Percentiles rank a stretch among this genome's conserved stretches.
Conservation (phyloP, 768 basidiomycete species). For the Lentinus tigrinus region DNA sequence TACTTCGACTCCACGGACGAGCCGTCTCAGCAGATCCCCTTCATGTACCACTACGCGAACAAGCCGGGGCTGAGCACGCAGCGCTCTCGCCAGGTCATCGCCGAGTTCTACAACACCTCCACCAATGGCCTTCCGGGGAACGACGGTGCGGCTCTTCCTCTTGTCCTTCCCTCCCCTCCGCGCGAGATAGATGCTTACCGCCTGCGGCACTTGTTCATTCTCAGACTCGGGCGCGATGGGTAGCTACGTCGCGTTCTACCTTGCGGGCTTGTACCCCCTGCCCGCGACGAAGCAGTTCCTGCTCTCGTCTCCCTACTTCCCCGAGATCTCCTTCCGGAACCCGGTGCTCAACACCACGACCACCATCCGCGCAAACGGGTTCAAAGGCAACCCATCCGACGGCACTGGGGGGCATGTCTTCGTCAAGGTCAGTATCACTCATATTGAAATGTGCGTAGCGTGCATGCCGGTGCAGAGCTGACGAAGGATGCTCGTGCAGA, state of each 20-base stretch:
- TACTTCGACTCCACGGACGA: conserved; percentile 50
- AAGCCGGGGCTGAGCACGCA: conserved; percentile 58
- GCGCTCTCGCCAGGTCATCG: conserved; percentile 53
- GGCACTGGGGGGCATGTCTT: conserved; percentile 57
- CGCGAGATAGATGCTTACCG: too few relatives aligned
- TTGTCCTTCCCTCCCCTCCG: not conserved
- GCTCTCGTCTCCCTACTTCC: conserved; percentile 62
- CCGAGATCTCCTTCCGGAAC: conserved; percentile 56
- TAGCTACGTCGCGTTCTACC: conserved; percentile 57
- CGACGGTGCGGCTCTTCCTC: conserved; percentile 43
- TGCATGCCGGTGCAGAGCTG: too few relatives aligned
- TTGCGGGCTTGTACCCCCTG: conserved; percentile 61
- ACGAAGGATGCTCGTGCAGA: conserved; percentile 35
- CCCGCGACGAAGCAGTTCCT: conserved; percentile 61
- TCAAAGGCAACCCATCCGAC: conserved; percentile 48
- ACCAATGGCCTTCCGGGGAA: conserved; percentile 61
- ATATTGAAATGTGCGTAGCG: not conserved
- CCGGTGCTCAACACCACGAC: conserved; percentile 56
- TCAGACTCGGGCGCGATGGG: conserved; percentile 55
- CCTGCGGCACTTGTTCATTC: not conserved
- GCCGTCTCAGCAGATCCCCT: conserved; percentile 66
- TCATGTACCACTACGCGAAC: conserved; percentile 70
- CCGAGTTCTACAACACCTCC: conserved; percentile 55
- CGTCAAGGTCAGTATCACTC: conserved; percentile 43
- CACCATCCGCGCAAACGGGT: conserved; percentile 49